phyloP scores from a whole-genome alignment of 139 green algal genomes.

The Medakamo hakoo region DNA sequence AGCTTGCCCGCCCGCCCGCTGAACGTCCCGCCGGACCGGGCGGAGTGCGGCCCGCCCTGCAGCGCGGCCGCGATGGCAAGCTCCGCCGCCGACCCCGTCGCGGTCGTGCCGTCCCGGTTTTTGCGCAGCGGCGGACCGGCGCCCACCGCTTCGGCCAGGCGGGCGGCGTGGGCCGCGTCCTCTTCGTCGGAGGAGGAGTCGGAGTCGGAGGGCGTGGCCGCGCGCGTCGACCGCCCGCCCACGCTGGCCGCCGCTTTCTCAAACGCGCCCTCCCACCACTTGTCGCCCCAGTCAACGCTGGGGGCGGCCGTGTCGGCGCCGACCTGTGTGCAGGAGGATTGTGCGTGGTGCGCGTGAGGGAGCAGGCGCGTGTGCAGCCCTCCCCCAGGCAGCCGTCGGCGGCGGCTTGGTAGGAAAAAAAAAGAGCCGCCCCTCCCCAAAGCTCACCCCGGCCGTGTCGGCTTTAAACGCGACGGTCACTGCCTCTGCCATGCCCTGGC shows the following conservation, averaged over 20 bases:
- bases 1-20: conserved; percentile 59
- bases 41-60: neutral
- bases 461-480: conserved; percentile 75
- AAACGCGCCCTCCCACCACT: conserved; percentile 65
- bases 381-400: too few relatives aligned
- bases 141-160: too few relatives aligned
- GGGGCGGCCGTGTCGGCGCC: conserved; percentile 25
- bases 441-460: conserved; percentile 49
- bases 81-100: conserved; percentile 31
- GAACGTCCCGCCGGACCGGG: conserved; percentile 39
- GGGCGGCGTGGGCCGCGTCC: neutral
- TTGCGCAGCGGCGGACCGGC: too few relatives aligned
- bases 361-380: neutral
- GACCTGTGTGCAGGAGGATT: conserved; percentile 25
- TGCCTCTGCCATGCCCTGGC: conserved; percentile 46
- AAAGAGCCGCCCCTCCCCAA: too few relatives aligned
- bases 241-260: neutral
- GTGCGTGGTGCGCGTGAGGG: neutral
- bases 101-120: conserved; percentile 49
- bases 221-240: neutral
- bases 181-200: conserved; percentile 9
- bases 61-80: conserved; percentile 40
- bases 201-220: neutral
- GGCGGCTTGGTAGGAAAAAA: too few relatives aligned
- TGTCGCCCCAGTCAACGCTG: conserved; percentile 40